phyloP scores from a whole-genome alignment of 345 rosid genomes.

The Cardamine chenopodiifolia region DNA sequence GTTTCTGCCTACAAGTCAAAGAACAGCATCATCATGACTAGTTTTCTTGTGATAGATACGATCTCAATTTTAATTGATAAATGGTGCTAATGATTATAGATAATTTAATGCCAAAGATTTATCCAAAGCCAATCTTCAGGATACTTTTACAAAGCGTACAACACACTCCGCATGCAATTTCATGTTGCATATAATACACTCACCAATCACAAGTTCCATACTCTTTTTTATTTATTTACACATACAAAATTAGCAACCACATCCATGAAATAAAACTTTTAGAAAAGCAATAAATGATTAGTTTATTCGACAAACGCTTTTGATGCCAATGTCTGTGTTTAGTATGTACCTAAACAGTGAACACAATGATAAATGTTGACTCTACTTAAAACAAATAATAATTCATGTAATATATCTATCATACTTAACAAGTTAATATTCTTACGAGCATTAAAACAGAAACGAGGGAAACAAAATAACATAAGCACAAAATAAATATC shows the following conservation, averaged over 20 bases:
- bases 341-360: neutral
- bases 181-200: neutral
- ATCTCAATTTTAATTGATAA: slow-evolving; percentile 5
- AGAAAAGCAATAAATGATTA: neutral
- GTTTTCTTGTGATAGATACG: slow-evolving; percentile 39
- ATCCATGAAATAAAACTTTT: neutral
- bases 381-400: neutral
- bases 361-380: neutral
- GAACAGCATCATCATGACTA: slow-evolving; percentile 41
- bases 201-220: neutral
- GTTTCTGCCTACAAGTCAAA: slow-evolving; percentile 31
- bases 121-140: slow-evolving; percentile 20
- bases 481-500: slow-evolving; percentile 15
- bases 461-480: slow-evolving; percentile 12
- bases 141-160: neutral
- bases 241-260: neutral
- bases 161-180: neutral
- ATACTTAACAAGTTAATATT: neutral
- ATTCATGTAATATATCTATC: neutral
- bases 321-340: neutral
- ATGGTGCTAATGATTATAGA: slow-evolving; percentile 17
- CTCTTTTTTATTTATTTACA: neutral
- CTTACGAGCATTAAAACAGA: neutral
- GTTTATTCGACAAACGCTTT: neutral
- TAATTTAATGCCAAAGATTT: slow-evolving; percentile 38